Evolutionary conservation across 352 stramenopile genomes (phyloP), one percentile per base, ranked within the genome.

Genomic region (Globisporangium parvum): DNA sequence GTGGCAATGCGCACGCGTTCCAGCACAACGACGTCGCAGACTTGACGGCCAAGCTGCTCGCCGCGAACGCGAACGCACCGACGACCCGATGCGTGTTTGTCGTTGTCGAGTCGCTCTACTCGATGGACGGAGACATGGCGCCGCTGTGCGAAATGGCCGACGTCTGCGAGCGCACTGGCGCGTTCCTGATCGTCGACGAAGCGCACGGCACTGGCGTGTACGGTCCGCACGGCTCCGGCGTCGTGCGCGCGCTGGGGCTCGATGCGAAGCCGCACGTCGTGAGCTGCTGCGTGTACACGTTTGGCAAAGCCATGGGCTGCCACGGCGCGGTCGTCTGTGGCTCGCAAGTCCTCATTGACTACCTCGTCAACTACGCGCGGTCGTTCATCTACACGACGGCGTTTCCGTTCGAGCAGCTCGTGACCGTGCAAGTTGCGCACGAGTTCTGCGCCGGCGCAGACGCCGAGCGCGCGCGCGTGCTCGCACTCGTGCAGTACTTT

Each of bases 311-410:
- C 24, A 90, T 98, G 66, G 96, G 96, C 50, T 96, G 81, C 66
- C 96, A 99, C 70, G 96, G 96, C 33, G 93, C 91, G 2, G 96
- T 95, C 6, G 88, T 98, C 9, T 91, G 97, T 33, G 92, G 91
- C 58, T 96, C 86, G 26, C 75, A 77, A 11, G 72, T 87, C 37
- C 62, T 98, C 40, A 91, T 95, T 57, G 80, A 96, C 46, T 99
- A 97, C 69, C 69, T 98, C 21, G 77, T 97, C 53, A 99, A 99
- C 77, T 99, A 98, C 73, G 95, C 90, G 45, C 78, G 95, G 46
- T 96, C 96, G 28, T 97, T 99, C 69, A 94, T 99, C 59, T 99
- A 99, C 79, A 98, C 93, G 23, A 99, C 96, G 17, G 85, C 95
- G 31, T 80, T 98, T 18, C 89, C 95, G 6, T 78, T 93, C 21